Base-by-base conservation (phyloP, 257 asterid species). In the Mitragyna speciosa region DNA sequence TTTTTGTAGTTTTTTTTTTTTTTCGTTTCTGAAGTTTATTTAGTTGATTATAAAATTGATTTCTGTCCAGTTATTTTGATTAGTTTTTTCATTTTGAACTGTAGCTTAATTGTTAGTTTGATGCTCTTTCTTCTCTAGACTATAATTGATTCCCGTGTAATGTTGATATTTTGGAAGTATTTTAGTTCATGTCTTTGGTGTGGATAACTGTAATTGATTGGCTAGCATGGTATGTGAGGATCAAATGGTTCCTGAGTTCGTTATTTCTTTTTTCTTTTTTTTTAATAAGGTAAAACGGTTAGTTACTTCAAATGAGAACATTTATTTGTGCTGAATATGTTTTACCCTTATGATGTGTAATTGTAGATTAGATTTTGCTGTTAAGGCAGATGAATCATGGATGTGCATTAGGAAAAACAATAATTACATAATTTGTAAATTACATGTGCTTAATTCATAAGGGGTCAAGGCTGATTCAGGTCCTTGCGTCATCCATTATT, bases 41-140 rank as follows among this genome's bases (percentile, higher is more conserved):
- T 33, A 12, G 70, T n/a, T 80, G 61, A 17, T 45, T 64, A 72
- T 63, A 66, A 33, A 47, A 41, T 79, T 70, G 33, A 47, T 81
- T 43, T 47, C 56, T 75, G 63, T 11, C 8, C 64, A 1, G 20
- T 30, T 69, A 36, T 36, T 36, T 36, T 36, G 39, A 2, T 8
- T n/a, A n/a, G n/a, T n/a, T n/a, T n/a, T n/a, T 51, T 5, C 2
- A 61, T 5, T 54, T 47, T 63, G n/a, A 20, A 6, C 14, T 17
- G 20, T 79, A 69, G 41, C 68, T 28, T 33, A 47, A 16, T 39
- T 30, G 20, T 47, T 36, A 48, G n/a, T 19, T 52, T 70, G 33
- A 28, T 61, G 54, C 24, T 28, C 36, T 19, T 31, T 39, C 39
- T 51, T 9, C 12, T 33, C 20, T 72, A 76, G 41, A 48, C 45